Conservation (phyloP, 2,329 filamentous ascomycete species). For the Seiridium cupressi region DNA sequence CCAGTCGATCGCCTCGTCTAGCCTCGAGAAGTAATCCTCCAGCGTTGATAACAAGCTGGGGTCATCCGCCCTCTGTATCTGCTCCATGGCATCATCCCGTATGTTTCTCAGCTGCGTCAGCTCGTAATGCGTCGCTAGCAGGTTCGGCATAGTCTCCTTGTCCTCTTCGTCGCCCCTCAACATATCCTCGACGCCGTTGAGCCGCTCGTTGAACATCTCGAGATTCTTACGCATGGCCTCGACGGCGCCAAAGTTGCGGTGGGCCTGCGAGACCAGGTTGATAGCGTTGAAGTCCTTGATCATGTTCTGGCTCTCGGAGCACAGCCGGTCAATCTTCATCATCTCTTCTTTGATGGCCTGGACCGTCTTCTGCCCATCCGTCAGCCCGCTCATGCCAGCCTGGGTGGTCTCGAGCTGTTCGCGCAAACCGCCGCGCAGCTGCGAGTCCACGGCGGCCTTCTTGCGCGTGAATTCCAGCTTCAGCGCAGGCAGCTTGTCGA, state of each 20-base stretch:
- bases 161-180: slow-evolving; percentile 82
- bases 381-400: slow-evolving; percentile 84
- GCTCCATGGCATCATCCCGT: slow-evolving; percentile 92
- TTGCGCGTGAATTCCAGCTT: slow-evolving; percentile 94
- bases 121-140: slow-evolving; percentile 87
- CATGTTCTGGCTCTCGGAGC: slow-evolving; percentile 95
- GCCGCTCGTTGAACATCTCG: slow-evolving; percentile 78
- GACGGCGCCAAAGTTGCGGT: slow-evolving; percentile 92
- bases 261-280: slow-evolving; percentile 88
- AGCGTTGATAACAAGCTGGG: slow-evolving; percentile 75
- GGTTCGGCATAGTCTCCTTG: slow-evolving; percentile 85
- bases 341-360: slow-evolving; percentile 96
- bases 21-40: slow-evolving; percentile 81
- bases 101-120: slow-evolving; percentile 91
- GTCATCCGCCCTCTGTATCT: slow-evolving; percentile 79
- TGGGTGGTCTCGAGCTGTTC: slow-evolving; percentile 95
- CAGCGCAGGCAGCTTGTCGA: slow-evolving; percentile 89
- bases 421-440: slow-evolving; percentile 82
- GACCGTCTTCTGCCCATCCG: slow-evolving; percentile 87
- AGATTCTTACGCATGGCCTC: slow-evolving; percentile 91
- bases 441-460: slow-evolving; percentile 86
- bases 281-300: slow-evolving; percentile 95
- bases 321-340: slow-evolving; percentile 97
- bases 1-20: slow-evolving; percentile 87
- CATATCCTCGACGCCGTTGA: slow-evolving; percentile 74